Percentiles rank a stretch among this genome's conserved stretches.
Conservation (phyloP, 208 protist genomes). For the Borovskyia barvae region DNA sequence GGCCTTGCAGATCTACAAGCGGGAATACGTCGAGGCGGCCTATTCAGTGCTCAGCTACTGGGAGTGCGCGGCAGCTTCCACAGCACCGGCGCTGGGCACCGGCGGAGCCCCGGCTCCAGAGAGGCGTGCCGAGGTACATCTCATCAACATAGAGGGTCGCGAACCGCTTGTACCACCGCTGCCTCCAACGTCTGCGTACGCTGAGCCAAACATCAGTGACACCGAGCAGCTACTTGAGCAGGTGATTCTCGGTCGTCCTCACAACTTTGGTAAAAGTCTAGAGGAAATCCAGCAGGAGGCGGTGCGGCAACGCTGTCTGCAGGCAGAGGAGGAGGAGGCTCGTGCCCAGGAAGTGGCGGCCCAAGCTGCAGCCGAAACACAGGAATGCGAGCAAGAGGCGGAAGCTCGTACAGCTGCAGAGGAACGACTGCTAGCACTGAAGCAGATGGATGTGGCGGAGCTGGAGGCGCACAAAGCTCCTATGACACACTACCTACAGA, state of each 20-base stretch:
- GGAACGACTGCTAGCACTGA: conserved; percentile 28
- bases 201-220: conserved; percentile 22
- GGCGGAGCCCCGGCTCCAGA: conserved; percentile 14
- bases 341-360: conserved; percentile 36
- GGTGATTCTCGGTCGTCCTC: conserved; percentile 71
- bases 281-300: conserved; percentile 72
- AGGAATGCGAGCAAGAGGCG: conserved; percentile 33
- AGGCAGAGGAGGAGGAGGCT: conserved; percentile 45
- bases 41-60: conserved; percentile 79
- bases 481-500: conserved; percentile 87
- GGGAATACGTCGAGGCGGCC: conserved; percentile 55
- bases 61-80: conserved; percentile 65
- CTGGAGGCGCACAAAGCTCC: conserved; percentile 85
- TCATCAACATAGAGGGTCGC: conserved; percentile 45
- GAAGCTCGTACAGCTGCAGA: conserved; percentile 11
- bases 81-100: conserved; percentile 31
- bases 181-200: conserved; percentile 60
- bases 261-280: conserved; percentile 90
- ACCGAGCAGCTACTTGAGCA: conserved; percentile 51
- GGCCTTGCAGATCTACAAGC: conserved; percentile 44
- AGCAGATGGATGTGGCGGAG: conserved; percentile 68
- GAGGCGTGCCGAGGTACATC: conserved; percentile 28
- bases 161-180: conserved; percentile 73
- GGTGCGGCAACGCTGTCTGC: conserved; percentile 49
- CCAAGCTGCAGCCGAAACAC: conserved; percentile 25